phyloP scores from a whole-genome alignment of 495 filamentous ascomycete species.

The Penicillium psychrofluorescens region DNA sequence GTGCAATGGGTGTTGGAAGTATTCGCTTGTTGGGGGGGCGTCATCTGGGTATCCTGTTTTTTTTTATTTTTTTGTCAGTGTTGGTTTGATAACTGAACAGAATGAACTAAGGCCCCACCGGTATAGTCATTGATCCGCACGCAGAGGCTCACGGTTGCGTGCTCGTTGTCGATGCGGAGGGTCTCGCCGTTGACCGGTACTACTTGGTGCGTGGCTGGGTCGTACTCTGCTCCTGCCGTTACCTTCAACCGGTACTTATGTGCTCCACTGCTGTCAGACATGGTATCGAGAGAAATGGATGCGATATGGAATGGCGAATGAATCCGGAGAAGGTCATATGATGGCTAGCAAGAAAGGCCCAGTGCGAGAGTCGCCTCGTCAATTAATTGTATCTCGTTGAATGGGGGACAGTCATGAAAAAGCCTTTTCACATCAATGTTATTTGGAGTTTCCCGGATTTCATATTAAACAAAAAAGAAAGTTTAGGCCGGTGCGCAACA shows the following conservation, averaged over 20 bases:
- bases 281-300: too few relatives aligned
- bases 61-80: slow-evolving; percentile 32
- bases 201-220: slow-evolving; percentile 52
- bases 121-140: slow-evolving; percentile 62
- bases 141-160: slow-evolving; percentile 52
- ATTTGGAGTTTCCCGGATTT: too few relatives aligned
- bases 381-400: too few relatives aligned
- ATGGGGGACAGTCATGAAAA: too few relatives aligned
- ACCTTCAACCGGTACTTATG: slow-evolving; percentile 32
- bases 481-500: slow-evolving; percentile 3
- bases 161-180: slow-evolving; percentile 50
- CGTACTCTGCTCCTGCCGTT: slow-evolving; percentile 64
- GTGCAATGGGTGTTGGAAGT: slow-evolving; percentile 68
- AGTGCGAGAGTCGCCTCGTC: too few relatives aligned
- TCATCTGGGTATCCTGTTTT: slow-evolving; percentile 49
- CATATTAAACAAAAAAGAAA: background rate
- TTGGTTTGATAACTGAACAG: background rate
- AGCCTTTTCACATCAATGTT: too few relatives aligned
- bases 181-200: slow-evolving; percentile 67
- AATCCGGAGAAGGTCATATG: too few relatives aligned
- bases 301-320: too few relatives aligned
- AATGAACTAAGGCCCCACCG: slow-evolving; percentile 25
- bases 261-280: background rate
- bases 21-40: slow-evolving; percentile 54
- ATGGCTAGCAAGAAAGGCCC: too few relatives aligned